Evolutionary conservation across 129 eudicot species (phyloP), one percentile per base, ranked within the genome.

Genomic region (Erigeron canadensis): DNA sequence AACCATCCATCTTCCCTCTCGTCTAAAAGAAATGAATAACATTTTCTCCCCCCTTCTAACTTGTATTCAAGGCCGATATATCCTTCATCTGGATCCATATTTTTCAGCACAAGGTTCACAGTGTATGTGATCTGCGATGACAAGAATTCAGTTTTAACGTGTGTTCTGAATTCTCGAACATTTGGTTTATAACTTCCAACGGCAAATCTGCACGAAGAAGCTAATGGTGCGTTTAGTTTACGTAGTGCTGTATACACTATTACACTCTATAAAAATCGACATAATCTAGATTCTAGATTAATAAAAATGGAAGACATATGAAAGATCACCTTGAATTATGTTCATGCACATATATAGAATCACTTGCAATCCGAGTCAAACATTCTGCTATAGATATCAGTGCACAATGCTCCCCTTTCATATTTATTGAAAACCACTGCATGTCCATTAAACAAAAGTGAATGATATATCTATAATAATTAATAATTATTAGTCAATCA

Each of bases 91-190:
- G 23, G 48, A 5, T 7, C 37, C 51, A 15, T 54, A 12, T 10
- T 9, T 72, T 72, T 73, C 38, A 73, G 47, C 48, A 73, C 70
- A 34, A 73, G 77, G 70, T 73, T 73, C 17, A 73, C 48, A 4
- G 47, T 62, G 70, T 73, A 73, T 7, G 62, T 18, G 77, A 47
- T 48, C n/a, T 9, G 12, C 34, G 69, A 70, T 19, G 70, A 46
- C 70, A 73, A 47, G 47, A 73, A 73, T 47, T 73, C 50, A 60
- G 77, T 8, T 37, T 18, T 38, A 0, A 61, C 61, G 6, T 19
- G 39, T 45, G 77, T 34, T 50, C 34, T 73, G 59, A 60, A 73
- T 17, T 17, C 12, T 43, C 6, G 8, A 19, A 16, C 37, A 1
- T 0, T 4, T 23, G 75, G 75, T 71, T 53, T 38, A 54, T 54